Evolutionary conservation across 257 asterid genomes (phyloP).

Genomic region (Petunia secreta): DNA sequence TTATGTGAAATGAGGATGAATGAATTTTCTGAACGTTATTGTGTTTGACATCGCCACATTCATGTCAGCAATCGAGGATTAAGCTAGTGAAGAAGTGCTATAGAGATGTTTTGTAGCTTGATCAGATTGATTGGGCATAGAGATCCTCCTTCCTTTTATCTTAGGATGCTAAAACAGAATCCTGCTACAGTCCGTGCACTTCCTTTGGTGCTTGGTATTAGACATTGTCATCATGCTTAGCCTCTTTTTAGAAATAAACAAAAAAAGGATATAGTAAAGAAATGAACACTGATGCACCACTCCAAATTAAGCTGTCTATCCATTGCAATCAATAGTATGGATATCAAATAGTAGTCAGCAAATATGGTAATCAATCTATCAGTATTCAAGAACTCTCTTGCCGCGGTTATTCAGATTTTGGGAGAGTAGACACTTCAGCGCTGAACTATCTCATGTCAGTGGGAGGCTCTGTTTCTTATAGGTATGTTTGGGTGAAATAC

Average conservation of each 20-base stretch:
- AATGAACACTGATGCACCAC: neutral
- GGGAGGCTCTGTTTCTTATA: conserved; percentile 15
- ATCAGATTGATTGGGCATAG: neutral
- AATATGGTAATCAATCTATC: conserved; percentile 20
- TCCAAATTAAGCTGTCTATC: neutral
- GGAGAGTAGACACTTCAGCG: conserved; percentile 17
- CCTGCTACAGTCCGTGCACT: neutral
- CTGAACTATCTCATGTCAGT: conserved; percentile 11
- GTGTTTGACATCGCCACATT: neutral
- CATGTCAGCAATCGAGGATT: neutral
- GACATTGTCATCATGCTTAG: neutral
- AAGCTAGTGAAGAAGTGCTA: neutral
- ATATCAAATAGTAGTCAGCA: neutral
- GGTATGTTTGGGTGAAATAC: conserved; percentile 12
- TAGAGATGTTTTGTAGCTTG: conserved; percentile 6
- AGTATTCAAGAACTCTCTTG: conserved; percentile 6
- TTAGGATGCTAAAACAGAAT: conserved; percentile 10
- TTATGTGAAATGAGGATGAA: neutral
- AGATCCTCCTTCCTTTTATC: neutral
- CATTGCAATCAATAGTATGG: neutral
- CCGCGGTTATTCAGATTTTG: conserved; percentile 18
- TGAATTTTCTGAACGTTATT: neutral
- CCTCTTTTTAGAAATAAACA: neutral
- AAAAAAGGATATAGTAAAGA: neutral
- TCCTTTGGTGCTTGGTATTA: neutral